phyloP scores from a whole-genome alignment of 345 rosid species.

The Lenwebbia sp. region DNA sequence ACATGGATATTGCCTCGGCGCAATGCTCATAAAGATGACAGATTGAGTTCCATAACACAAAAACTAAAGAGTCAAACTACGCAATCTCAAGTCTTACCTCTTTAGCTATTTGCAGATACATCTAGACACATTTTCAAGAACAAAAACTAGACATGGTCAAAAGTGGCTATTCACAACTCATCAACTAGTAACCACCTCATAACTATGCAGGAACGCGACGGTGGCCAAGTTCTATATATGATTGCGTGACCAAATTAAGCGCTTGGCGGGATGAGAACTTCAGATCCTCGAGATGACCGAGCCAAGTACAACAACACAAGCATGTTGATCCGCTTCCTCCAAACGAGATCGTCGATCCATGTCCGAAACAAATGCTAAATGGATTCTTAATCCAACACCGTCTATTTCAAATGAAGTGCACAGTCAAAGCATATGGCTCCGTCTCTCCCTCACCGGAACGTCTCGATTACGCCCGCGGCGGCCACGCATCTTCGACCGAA shows the following conservation, averaged over 20 bases:
- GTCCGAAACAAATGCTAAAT: neutral
- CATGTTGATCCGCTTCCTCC: neutral
- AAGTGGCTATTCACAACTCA: neutral
- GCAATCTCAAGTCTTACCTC: neutral
- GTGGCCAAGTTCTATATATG: neutral
- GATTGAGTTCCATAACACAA: neutral
- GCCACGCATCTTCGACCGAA: neutral
- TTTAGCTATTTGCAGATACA: neutral
- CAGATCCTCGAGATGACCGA: neutral
- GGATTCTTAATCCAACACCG: neutral
- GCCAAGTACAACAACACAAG: neutral
- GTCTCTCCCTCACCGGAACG: neutral
- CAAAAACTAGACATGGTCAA: neutral
- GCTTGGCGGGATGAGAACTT: neutral
- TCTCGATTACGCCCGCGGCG: neutral
- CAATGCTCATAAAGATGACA: neutral
- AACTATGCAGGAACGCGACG: neutral
- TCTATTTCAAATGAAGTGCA: neutral
- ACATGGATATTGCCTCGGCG: neutral
- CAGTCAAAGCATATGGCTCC: neutral
- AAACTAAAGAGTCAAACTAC: neutral
- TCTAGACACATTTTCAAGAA: neutral
- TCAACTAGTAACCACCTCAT: neutral
- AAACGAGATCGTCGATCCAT: neutral
- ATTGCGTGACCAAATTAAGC: neutral